phyloP scores from a whole-genome alignment of 176 grass and related monocot species.

The Avena sativa region DNA sequence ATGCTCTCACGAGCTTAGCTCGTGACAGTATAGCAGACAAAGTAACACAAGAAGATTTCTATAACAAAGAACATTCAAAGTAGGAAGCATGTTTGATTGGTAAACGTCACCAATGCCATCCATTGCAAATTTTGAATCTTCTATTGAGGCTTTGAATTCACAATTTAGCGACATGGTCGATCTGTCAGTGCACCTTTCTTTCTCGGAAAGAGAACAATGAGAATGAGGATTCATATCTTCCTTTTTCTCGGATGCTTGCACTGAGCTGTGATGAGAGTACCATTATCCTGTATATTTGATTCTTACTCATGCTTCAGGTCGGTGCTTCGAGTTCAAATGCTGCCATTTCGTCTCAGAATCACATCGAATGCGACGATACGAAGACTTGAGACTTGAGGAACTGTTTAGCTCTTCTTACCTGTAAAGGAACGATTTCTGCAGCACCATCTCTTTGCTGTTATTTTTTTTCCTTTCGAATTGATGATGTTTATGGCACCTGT shows the following conservation, averaged over 20 bases:
- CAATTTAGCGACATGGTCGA: not conserved
- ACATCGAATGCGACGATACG: not conserved
- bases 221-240: not conserved
- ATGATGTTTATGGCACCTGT: too few relatives aligned
- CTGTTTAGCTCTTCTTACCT: not conserved
- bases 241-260: not conserved
- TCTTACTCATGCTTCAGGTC: not conserved
- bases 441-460: too few relatives aligned
- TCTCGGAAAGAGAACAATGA: too few relatives aligned
- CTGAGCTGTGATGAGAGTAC: not conserved
- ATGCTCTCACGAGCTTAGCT: too few relatives aligned
- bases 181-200: too few relatives aligned
- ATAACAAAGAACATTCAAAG: too few relatives aligned
- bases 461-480: too few relatives aligned
- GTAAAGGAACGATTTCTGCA: too few relatives aligned
- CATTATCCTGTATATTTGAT: conserved; percentile 2
- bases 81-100: too few relatives aligned
- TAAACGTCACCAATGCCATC: too few relatives aligned
- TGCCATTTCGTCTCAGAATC: not conserved
- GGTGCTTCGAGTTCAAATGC: not conserved
- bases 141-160: not conserved
- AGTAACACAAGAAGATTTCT: not conserved
- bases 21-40: not conserved
- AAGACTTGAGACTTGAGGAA: not conserved
- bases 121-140: not conserved